Percentiles rank a stretch among this genome's conserved stretches.
Conservation (phyloP, 371 early-diverging fungal species). For the Apophysomyces ossiformis region DNA sequence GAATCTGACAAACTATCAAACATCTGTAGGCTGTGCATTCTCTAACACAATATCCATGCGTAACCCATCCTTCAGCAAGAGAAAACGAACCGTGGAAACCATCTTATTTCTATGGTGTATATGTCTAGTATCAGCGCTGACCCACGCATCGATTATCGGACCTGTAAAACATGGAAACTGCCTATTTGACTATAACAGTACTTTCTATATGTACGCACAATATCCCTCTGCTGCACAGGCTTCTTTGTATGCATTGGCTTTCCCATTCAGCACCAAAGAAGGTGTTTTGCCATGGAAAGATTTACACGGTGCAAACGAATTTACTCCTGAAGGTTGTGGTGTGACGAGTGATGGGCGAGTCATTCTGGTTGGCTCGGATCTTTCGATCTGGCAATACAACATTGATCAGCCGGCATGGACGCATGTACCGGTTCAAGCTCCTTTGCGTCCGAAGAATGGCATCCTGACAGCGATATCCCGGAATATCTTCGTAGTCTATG, state of each 20-base stretch:
- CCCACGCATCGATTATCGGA: not conserved
- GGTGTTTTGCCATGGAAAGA: not conserved
- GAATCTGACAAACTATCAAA: no score
- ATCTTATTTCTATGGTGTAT: not conserved
- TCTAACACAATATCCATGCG: not conserved
- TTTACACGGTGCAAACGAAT: conserved; percentile 2
- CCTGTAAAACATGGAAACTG: not conserved
- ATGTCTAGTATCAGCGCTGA: not conserved
- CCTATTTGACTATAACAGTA: not conserved
- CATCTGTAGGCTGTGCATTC: not conserved
- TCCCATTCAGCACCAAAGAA: not conserved
- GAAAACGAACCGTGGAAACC: not conserved
- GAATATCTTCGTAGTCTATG: not conserved
- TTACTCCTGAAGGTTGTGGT: not conserved
- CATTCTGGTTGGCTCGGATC: not conserved
- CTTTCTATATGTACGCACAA: not conserved
- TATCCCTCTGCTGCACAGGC: not conserved
- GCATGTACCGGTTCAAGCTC: not conserved
- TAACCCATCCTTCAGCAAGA: not conserved
- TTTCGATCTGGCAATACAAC: not conserved
- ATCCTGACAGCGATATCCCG: not conserved
- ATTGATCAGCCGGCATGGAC: not conserved
- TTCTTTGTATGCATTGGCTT: not conserved
- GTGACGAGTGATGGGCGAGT: not conserved
- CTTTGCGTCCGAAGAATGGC: not conserved